Evolutionary conservation across 2,329 filamentous ascomycete genomes (phyloP).

Genomic region (Penicillium sp.): DNA sequence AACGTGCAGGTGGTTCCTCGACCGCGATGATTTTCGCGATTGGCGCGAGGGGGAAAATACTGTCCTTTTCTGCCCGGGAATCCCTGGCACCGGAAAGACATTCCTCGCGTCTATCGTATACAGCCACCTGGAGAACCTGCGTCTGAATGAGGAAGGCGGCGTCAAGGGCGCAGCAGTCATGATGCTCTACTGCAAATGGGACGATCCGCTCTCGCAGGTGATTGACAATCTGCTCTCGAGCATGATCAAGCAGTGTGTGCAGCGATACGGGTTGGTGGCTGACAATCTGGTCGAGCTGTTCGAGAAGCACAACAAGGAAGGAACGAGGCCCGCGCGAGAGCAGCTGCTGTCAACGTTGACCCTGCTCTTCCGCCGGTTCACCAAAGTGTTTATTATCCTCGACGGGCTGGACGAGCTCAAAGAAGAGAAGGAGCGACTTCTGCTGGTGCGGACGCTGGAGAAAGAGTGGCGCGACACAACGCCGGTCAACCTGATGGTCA

Average conservation of each 20-base stretch:
- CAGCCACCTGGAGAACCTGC: conserved; percentile 12
- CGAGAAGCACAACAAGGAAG: conserved; percentile 4
- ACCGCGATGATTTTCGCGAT: conserved; percentile 1
- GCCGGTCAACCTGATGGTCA: conserved; percentile 15
- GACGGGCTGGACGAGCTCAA: conserved; percentile 17
- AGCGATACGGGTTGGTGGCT: conserved; percentile 7
- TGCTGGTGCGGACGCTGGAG: background rate
- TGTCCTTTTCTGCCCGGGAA: conserved; percentile 10
- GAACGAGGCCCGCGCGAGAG: background rate
- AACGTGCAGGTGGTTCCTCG: conserved; percentile 17
- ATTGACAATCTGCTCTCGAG: conserved; percentile 11
- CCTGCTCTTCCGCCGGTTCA: background rate
- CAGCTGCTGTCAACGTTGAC: background rate
- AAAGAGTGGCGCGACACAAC: background rate
- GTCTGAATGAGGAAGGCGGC: background rate
- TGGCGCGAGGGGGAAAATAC: conserved; percentile 13
- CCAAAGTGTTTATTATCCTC: conserved; percentile 14
- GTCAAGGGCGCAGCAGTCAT: conserved; percentile 18
- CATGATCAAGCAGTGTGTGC: conserved; percentile 16
- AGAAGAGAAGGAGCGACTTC: background rate
- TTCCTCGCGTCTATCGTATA: conserved; percentile 18
- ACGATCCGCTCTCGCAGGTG: conserved; percentile 18
- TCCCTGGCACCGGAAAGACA: conserved; percentile 15
- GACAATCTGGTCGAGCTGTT: background rate
- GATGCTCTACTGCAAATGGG: conserved; percentile 26